These are phyloP conservation scores for Thelonectria rubi DNA, from an alignment of 2,329 filamentous ascomycete species.

Conservation along the genomic window DNA sequence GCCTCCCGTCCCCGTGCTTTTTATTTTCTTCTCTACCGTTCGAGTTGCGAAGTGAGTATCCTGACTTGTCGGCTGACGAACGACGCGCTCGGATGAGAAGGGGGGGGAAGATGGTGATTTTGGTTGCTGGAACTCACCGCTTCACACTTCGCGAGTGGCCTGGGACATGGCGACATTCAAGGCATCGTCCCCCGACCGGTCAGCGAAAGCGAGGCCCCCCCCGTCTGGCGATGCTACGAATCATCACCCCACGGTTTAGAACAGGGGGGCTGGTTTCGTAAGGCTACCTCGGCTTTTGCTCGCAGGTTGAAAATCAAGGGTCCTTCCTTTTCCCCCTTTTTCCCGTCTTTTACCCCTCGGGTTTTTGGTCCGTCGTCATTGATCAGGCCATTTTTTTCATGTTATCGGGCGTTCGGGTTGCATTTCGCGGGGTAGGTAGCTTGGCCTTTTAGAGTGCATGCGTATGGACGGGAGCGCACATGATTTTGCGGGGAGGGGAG, in stretches of 20 bases:
- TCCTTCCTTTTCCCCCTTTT: background rate
- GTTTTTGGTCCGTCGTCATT: slow-evolving; percentile 7
- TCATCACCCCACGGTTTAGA: too few species aligned
- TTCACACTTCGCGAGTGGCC: too few species aligned
- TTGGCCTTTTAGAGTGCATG: background rate
- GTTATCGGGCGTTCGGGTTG: slow-evolving; percentile 25
- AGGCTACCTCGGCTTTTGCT: too few species aligned
- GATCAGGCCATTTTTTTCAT: slow-evolving; percentile 39
- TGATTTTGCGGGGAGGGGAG: background rate
- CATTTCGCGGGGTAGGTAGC: slow-evolving; percentile 41
- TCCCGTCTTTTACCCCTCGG: background rate
- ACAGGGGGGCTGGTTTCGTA: too few species aligned
- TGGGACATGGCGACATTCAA: too few species aligned
- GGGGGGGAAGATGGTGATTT: too few species aligned
- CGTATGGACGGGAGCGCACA: background rate
- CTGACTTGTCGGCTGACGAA: background rate
- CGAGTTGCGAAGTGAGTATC: background rate
- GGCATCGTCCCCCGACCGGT: too few species aligned
- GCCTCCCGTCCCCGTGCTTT: background rate
- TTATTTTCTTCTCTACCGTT: background rate
- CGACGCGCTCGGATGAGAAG: background rate
- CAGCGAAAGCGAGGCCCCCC: too few species aligned
- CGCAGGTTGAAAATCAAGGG: background rate
- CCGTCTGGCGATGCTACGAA: too few species aligned
- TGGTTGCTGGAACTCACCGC: too few species aligned